These are phyloP conservation scores for Cicer pinnatifidum DNA, from an alignment of 306 rosid genomes.

Conservation along the genomic window DNA sequence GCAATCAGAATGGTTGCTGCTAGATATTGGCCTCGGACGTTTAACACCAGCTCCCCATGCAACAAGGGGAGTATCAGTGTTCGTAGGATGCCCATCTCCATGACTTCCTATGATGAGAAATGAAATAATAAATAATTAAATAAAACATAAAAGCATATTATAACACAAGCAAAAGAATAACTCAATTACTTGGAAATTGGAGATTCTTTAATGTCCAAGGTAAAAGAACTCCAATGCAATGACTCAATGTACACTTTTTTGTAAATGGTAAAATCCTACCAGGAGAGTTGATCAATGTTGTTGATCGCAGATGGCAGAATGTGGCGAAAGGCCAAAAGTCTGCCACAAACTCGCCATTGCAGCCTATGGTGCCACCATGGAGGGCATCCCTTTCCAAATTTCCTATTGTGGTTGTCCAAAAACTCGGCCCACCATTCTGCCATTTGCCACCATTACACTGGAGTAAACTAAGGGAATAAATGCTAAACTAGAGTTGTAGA, in stretches of 20 bases:
- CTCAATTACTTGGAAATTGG: slow-evolving; percentile 23
- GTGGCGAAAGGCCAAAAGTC: too few species aligned
- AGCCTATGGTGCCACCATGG: too few species aligned
- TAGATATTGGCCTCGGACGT: slow-evolving; percentile 68
- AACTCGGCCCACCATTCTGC: too few species aligned
- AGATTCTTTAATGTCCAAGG: slow-evolving; percentile 24
- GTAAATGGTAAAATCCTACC: not conserved
- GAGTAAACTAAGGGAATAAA: not conserved
- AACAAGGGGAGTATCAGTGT: slow-evolving; percentile 94
- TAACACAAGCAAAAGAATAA: slow-evolving; percentile 24
- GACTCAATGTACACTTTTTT: slow-evolving; percentile 1
- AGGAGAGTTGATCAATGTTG: not conserved
- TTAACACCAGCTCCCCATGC: slow-evolving; percentile 94
- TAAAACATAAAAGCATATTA: slow-evolving; percentile 34
- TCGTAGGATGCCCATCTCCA: slow-evolving; percentile 94
- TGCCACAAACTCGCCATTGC: too few species aligned
- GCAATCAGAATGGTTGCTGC: slow-evolving; percentile 74
- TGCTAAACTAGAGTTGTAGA: not conserved
- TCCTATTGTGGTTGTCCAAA: too few species aligned
- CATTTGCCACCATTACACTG: too few species aligned
- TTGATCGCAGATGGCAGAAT: too few species aligned
- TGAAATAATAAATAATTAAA: slow-evolving; percentile 27
- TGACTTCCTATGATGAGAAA: slow-evolving; percentile 69
- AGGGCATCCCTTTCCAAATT: too few species aligned
- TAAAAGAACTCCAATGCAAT: slow-evolving; percentile 13